phyloP scores from a whole-genome alignment of 257 asterid species.

The Ballota nigra region DNA sequence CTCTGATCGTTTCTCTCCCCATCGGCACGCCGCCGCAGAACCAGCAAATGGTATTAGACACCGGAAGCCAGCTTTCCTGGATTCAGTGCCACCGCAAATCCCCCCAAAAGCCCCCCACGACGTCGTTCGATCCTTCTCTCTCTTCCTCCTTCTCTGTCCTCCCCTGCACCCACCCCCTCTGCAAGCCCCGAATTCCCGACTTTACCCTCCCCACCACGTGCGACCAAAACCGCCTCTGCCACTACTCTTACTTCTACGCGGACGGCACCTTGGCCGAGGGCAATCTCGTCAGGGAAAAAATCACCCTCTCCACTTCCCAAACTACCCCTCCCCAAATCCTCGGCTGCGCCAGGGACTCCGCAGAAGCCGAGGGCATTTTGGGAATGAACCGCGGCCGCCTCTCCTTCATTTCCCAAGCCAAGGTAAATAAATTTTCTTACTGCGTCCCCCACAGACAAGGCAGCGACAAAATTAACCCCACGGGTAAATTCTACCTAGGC shows the following conservation, averaged over 20 bases:
- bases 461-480: slow-evolving; percentile 22
- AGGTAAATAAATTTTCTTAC: slow-evolving; percentile 64
- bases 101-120: slow-evolving; percentile 38
- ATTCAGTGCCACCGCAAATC: slow-evolving; percentile 62
- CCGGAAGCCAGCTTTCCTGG: slow-evolving; percentile 96
- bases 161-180: slow-evolving; percentile 69
- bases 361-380: slow-evolving; percentile 71
- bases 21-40: slow-evolving; percentile 91
- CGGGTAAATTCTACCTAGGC: slow-evolving; percentile 72
- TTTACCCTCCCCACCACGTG: slow-evolving; percentile 82
- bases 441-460: slow-evolving; percentile 61
- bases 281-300: slow-evolving; percentile 64
- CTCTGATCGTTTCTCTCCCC: slow-evolving; percentile 70
- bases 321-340: slow-evolving; percentile 76
- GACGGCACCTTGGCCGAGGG: slow-evolving; percentile 94
- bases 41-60: slow-evolving; percentile 80
- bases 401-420: slow-evolving; percentile 71
- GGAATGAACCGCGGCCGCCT: slow-evolving; percentile 85
- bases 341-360: slow-evolving; percentile 61
- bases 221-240: slow-evolving; percentile 74
- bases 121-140: slow-evolving; percentile 70
- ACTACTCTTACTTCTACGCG: slow-evolving; percentile 78
- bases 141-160: slow-evolving; percentile 73
- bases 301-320: slow-evolving; percentile 52
- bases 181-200: slow-evolving; percentile 83